Evolutionary conservation across 257 asterid genomes (phyloP).

Genomic region (Nicotiana noctiflora): DNA sequence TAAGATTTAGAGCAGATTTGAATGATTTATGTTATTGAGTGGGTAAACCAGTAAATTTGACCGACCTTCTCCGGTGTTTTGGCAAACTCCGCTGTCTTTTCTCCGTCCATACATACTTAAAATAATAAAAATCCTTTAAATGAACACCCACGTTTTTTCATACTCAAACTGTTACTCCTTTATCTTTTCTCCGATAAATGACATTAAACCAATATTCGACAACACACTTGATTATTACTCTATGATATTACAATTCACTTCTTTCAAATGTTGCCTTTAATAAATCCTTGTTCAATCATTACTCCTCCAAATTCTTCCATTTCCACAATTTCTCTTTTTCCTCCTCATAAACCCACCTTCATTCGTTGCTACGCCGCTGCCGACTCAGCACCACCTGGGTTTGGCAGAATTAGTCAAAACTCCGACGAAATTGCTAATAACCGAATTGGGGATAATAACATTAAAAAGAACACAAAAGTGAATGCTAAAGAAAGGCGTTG

Average conservation of each 20-base stretch:
- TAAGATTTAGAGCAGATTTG: no score
- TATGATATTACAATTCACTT: not conserved
- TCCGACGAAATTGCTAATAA: constrained; percentile 22
- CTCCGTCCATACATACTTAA: not conserved
- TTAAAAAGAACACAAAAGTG: constrained; percentile 31
- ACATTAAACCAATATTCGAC: not conserved
- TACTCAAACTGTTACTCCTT: not conserved
- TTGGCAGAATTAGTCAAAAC: constrained; percentile 29
- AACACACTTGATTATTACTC: not conserved
- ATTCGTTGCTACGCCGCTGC: constrained; percentile 41
- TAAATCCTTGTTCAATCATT: constrained; percentile 38
- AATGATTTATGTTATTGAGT: no score
- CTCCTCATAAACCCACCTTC: not conserved
- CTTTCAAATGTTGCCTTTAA: constrained; percentile 57
- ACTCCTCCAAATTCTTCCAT: constrained; percentile 25
- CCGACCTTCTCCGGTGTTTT: not conserved
- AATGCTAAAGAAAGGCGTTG: constrained; percentile 63
- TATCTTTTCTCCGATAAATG: not conserved
- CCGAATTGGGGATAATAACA: constrained; percentile 10
- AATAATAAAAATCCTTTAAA: not conserved
- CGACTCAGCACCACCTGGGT: constrained; percentile 25
- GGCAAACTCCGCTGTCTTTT: not conserved
- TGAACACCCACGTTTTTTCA: not conserved
- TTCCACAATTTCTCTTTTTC: constrained; percentile 17
- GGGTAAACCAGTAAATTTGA: no score